These are phyloP conservation scores for Trichoderma afroharzianum DNA, from an alignment of 2,329 filamentous ascomycete species.

Conservation along the genomic window DNA sequence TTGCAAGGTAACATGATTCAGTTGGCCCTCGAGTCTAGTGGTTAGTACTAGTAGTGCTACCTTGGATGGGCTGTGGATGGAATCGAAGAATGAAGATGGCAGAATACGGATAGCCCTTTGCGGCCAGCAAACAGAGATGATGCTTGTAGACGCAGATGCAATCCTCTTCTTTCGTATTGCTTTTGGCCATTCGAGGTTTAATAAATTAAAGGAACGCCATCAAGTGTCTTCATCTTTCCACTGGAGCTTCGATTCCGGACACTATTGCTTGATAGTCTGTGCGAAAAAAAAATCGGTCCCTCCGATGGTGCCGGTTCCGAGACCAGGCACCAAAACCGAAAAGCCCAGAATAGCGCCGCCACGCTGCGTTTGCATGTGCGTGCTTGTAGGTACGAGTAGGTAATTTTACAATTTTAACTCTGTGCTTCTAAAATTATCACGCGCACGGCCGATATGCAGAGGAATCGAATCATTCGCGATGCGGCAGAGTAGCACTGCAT, in stretches of 20 bases:
- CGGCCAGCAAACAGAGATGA: not conserved
- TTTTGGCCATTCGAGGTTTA: not conserved
- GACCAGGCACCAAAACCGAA: constrained; percentile 1
- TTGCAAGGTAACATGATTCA: not conserved
- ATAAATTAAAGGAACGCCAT: not conserved
- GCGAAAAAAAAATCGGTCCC: not conserved
- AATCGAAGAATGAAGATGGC: not conserved
- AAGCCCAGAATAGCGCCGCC: not conserved
- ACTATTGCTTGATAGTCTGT: constrained; percentile 7
- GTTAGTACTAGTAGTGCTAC: not conserved
- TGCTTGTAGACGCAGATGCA: not conserved
- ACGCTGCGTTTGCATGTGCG: not conserved
- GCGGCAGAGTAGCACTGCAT: not conserved
- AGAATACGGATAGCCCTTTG: not conserved
- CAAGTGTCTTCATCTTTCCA: not conserved
- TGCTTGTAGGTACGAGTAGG: no score
- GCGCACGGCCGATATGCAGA: not conserved
- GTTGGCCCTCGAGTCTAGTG: not conserved
- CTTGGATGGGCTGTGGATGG: not conserved
- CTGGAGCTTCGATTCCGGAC: not conserved
- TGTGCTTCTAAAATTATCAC: constrained; percentile 15
- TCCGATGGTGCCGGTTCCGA: constrained; percentile 7
- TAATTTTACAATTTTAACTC: not conserved
- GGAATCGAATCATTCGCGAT: not conserved
- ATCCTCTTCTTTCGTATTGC: not conserved